Evolutionary conservation across 202 grass and related monocot species (phyloP).

Genomic region (Carex arenaria): DNA sequence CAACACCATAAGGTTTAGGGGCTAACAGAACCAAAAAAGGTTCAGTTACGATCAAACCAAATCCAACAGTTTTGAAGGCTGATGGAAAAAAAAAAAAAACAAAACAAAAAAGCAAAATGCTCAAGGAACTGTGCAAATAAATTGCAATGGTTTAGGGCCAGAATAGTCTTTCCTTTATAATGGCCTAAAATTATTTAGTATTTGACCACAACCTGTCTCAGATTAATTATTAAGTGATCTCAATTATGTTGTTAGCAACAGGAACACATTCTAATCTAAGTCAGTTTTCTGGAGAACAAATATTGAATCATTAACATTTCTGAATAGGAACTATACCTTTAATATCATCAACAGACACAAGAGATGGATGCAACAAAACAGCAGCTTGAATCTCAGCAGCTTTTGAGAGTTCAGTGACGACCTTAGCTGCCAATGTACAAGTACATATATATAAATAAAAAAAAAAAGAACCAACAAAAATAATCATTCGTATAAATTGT

Average conservation of each 20-base stretch:
- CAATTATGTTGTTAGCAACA: neutral
- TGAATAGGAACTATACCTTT: slow-evolving; percentile 37
- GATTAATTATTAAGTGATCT: neutral
- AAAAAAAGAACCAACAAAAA: neutral
- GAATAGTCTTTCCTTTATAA: neutral
- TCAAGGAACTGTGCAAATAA: no score
- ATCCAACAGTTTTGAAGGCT: neutral
- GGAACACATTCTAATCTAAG: neutral
- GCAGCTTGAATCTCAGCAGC: slow-evolving; percentile 53
- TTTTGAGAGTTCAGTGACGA: slow-evolving; percentile 61
- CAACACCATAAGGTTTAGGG: neutral
- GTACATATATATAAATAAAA: neutral
- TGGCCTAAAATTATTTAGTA: neutral
- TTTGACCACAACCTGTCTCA: neutral
- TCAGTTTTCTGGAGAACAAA: neutral
- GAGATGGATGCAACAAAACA: slow-evolving; percentile 54
- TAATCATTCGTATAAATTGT: neutral
- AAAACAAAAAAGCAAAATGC: no score
- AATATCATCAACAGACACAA: slow-evolving; percentile 61
- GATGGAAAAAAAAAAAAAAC: no score
- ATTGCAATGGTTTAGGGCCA: no score
- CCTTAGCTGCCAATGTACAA: slow-evolving; percentile 46
- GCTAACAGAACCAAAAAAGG: neutral
- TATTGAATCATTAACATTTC: neutral
- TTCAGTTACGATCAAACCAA: neutral